Conservation (phyloP, 441 rosid species). For the Syzygium syzygioides region DNA sequence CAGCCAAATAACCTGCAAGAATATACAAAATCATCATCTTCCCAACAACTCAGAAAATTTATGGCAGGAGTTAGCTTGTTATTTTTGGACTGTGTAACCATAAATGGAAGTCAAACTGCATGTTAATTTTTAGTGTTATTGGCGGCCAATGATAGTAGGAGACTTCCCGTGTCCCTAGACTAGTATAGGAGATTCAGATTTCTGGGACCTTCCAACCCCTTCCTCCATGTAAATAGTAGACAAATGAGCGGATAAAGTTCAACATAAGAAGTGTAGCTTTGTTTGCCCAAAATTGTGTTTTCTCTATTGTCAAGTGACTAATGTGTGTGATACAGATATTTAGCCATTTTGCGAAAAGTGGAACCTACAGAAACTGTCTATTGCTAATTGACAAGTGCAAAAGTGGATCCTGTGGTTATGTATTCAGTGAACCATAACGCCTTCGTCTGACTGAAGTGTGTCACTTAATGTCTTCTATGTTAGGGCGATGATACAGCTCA, state of each 20-base stretch:
- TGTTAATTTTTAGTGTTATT: background rate
- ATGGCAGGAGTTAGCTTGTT: background rate
- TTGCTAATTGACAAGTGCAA: background rate
- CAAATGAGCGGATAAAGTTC: background rate
- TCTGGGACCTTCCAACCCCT: background rate
- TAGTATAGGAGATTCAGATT: background rate
- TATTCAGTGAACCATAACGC: background rate
- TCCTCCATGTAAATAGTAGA: background rate
- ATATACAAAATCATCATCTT: background rate
- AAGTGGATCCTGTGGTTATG: background rate
- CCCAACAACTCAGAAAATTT: background rate
- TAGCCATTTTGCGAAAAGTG: background rate
- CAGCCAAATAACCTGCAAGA: background rate
- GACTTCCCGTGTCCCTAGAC: background rate
- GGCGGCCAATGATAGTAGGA: background rate
- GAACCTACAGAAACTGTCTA: background rate
- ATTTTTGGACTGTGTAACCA: background rate
- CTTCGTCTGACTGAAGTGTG: background rate
- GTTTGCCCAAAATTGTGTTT: background rate
- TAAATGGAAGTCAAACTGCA: background rate
- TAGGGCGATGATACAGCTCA: background rate
- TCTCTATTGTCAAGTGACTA: background rate
- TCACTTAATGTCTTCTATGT: background rate
- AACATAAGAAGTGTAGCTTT: background rate
- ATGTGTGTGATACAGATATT: background rate